Evolutionary conservation across 1,284 basidiomycete species (phyloP), one percentile per base, ranked within the genome.

Genomic region (Leccinum pachyderme): DNA sequence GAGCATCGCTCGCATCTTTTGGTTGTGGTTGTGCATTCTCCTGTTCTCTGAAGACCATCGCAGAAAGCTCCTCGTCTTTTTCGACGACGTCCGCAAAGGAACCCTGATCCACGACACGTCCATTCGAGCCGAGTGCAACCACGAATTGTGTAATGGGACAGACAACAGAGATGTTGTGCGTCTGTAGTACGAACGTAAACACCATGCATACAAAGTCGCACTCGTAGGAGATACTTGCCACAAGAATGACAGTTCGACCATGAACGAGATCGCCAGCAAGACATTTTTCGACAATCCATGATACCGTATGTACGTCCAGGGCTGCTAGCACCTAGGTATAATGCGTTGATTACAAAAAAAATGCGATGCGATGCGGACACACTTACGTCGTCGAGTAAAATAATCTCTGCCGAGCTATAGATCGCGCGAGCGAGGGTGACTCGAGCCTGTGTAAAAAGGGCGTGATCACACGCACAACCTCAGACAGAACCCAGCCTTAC

Each of bases 351-450:
- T 5, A 22, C 4, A 7, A 2, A 6, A n/a, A 15, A 13, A 7
- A 35, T 27, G 12, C 4, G 5, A 32, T 15, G 15, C 4, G 7
- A 5, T 41, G 22, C 43, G 11, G 5, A 27, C 9, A 9, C 25
- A 27, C 33, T 53, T 29, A 52, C 49, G 8, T 52, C 51, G 33
- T 52, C 51, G 22, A 52, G 51, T 25, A 52, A 39, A 9, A 52
- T 13, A 11, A 37, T 39, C 15, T 52, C 33, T 6, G 51, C 51
- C 2, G 13, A 52, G 13, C 49, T 52, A n/a, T 52, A 52, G 7
- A 52, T 37, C 22, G 51, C 33, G 13, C 50, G 49, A 25, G 51
- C 33, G 3, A 53, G 33, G 5, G 51, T 52, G 27, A 52, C n/a
- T 15, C 49, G 51, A 53, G 51, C 50, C 50, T 35, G 18, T 25